A percentile compares a stretch with the other conserved stretches of the same genome.
phyloP scores from a whole-genome alignment of 1,284 basidiomycete genomes.

The Ustilago vetiveriae region DNA sequence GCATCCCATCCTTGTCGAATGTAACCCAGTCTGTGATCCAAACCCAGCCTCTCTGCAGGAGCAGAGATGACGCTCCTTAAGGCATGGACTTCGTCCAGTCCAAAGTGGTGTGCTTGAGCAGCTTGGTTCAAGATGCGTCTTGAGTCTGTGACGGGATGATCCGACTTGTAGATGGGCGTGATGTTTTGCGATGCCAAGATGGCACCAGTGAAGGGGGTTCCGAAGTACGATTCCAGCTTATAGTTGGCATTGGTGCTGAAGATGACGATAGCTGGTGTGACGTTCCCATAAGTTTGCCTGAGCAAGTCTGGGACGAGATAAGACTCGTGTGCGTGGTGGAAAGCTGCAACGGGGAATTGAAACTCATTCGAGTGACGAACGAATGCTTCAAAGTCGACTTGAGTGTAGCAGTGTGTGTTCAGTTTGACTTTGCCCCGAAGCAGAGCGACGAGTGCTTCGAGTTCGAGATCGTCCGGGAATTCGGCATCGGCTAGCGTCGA shows the following conservation, averaged over 20 bases:
- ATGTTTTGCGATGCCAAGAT: slow-evolving; percentile 78
- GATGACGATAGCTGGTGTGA: slow-evolving; percentile 76
- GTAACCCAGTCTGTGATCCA: slow-evolving; percentile 83
- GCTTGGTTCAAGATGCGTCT: slow-evolving; percentile 84
- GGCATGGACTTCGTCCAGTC: slow-evolving; percentile 71
- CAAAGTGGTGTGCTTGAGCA: slow-evolving; percentile 83
- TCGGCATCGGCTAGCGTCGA: slow-evolving; percentile 71
- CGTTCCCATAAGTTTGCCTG: slow-evolving; percentile 74
- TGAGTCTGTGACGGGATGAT: slow-evolving; percentile 79
- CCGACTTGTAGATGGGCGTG: slow-evolving; percentile 76
- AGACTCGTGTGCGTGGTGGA: slow-evolving; percentile 87
- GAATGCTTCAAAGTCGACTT: slow-evolving; percentile 76
- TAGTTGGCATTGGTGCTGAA: slow-evolving; percentile 79
- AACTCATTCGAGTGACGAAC: slow-evolving; percentile 81
- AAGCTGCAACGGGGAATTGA: slow-evolving; percentile 72
- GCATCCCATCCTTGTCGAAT: slow-evolving; percentile 73
- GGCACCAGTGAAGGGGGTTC: slow-evolving; percentile 83
- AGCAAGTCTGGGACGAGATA: slow-evolving; percentile 83
- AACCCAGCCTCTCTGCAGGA: slow-evolving; percentile 79
- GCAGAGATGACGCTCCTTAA: slow-evolving; percentile 80
- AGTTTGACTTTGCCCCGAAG: slow-evolving; percentile 79
- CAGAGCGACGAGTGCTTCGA: slow-evolving; percentile 87
- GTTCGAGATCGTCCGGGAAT: slow-evolving; percentile 82
- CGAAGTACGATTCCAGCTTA: slow-evolving; percentile 85
- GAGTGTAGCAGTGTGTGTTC: slow-evolving; percentile 67